Percentiles rank a stretch among this genome's conserved stretches.
These are phyloP conservation scores for Microbotryum scabiosae DNA, from an alignment of 1,284 basidiomycete species.

Conservation along the genomic window DNA sequence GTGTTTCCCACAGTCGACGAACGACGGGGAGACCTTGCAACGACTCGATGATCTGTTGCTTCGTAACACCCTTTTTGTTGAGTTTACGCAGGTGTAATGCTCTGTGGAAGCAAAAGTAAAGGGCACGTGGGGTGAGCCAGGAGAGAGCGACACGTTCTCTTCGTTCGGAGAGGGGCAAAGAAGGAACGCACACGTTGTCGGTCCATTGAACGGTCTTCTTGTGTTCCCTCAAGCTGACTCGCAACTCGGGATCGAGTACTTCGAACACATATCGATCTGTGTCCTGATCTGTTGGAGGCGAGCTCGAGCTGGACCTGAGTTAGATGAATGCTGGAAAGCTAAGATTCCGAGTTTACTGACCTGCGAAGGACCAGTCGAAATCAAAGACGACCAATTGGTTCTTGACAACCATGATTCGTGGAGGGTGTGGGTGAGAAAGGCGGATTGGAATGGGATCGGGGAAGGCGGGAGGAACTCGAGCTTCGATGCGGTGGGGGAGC, in stretches of 20 bases:
- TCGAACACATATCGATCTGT: slow-evolving; percentile 95
- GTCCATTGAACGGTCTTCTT: slow-evolving; percentile 74
- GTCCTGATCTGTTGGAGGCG: slow-evolving; percentile 78
- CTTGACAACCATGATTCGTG: slow-evolving; percentile 34
- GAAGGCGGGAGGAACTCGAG: no score
- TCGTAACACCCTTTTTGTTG: slow-evolving; percentile 57
- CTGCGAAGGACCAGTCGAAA: slow-evolving; percentile 70
- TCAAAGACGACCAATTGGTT: slow-evolving; percentile 88
- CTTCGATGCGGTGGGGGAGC: no score
- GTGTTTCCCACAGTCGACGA: slow-evolving; percentile 37
- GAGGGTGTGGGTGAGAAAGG: no score
- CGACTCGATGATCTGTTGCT: slow-evolving; percentile 65
- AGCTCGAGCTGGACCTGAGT: background rate
- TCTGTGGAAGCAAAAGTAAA: background rate
- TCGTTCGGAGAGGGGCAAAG: slow-evolving; percentile 22
- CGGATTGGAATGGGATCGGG: no score
- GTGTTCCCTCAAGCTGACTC: slow-evolving; percentile 69
- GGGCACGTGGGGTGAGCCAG: background rate
- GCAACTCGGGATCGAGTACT: slow-evolving; percentile 73
- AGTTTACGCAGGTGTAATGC: slow-evolving; percentile 47
- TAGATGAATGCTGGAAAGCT: background rate
- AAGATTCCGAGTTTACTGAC: slow-evolving; percentile 1
- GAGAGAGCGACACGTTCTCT: slow-evolving; percentile 31
- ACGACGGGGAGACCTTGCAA: slow-evolving; percentile 80
- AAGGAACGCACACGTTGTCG: slow-evolving; percentile 70